Conservation (phyloP, 768 basidiomycete genomes). For the Mycena indigotica region DNA sequence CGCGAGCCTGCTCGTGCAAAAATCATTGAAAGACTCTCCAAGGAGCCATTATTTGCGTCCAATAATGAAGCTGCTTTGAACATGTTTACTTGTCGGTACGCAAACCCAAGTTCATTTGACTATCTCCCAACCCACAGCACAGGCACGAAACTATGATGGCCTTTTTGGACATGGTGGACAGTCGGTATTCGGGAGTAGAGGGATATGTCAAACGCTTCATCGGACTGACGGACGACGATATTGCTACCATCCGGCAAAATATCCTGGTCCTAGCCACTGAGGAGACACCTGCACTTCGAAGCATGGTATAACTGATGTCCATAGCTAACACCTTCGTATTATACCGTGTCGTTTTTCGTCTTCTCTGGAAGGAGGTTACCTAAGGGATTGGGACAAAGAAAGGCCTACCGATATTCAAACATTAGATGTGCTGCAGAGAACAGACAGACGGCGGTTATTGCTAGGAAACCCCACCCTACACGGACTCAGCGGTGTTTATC, state of each 20-base stretch:
- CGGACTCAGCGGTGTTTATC: slow-evolving; percentile 1
- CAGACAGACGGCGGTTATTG: slow-evolving; percentile 58
- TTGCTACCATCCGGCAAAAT: slow-evolving; percentile 59
- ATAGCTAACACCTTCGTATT: slow-evolving; percentile 14
- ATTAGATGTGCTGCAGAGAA: slow-evolving; percentile 88
- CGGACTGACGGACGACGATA: slow-evolving; percentile 65
- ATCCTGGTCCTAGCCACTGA: slow-evolving; percentile 43
- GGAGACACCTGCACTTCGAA: slow-evolving; percentile 4
- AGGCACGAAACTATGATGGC: slow-evolving; percentile 80
- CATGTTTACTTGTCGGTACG: slow-evolving; percentile 79
- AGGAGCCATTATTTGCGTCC: slow-evolving; percentile 73
- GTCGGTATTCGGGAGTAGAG: slow-evolving; percentile 70
- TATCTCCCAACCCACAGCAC: background rate
- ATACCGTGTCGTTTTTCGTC: slow-evolving; percentile 23
- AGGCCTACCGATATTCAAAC: slow-evolving; percentile 89
- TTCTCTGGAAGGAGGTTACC: slow-evolving; percentile 6
- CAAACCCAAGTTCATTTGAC: slow-evolving; percentile 9
- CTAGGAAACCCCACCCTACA: slow-evolving; percentile 67
- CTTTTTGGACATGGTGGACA: slow-evolving; percentile 60
- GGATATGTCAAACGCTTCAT: slow-evolving; percentile 58
- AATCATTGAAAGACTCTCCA: slow-evolving; percentile 67
- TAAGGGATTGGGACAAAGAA: background rate
- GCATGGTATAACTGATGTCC: slow-evolving; percentile 5
- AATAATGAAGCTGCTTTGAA: slow-evolving; percentile 78
- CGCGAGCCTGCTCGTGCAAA: slow-evolving; percentile 75